These are phyloP conservation scores for Cardamine resedifolia DNA, from an alignment of 345 rosid species.

Conservation along the genomic window DNA sequence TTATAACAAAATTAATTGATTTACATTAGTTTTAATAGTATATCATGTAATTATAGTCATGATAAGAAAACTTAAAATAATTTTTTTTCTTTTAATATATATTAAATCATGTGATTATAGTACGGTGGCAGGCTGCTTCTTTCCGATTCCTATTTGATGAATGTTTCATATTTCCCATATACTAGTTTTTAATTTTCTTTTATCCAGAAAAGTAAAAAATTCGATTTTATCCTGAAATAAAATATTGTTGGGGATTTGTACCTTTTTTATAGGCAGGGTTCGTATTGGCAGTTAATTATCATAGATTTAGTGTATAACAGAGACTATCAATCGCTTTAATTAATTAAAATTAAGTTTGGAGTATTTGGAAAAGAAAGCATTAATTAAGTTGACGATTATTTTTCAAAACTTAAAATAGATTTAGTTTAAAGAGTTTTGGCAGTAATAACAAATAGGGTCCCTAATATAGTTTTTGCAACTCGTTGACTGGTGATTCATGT, in stretches of 20 bases:
- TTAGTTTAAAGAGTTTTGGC: background rate
- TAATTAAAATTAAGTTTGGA: no score
- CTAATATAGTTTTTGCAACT: background rate
- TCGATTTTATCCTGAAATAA: slow-evolving; percentile 18
- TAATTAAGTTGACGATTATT: background rate
- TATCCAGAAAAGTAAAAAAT: background rate
- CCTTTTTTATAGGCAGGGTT: slow-evolving; percentile 1
- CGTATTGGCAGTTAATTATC: background rate
- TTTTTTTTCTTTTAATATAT: no score
- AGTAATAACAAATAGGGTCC: background rate
- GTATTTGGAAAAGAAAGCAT: background rate
- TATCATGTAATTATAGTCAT: no score
- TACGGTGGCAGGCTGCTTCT: slow-evolving; percentile 21
- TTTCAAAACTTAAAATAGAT: background rate
- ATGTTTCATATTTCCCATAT: no score
- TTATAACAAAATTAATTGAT: no score
- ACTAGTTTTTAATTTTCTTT: background rate
- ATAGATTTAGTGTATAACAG: background rate
- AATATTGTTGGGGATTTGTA: slow-evolving; percentile 18
- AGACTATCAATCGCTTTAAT: background rate
- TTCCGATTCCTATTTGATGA: slow-evolving; percentile 23
- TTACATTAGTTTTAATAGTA: no score
- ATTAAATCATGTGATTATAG: background rate
- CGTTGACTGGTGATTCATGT: slow-evolving; percentile 7
- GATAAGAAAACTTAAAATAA: no score